Evolutionary conservation across 2,329 filamentous ascomycete species (phyloP).

Genomic region (Botrytis medusae): DNA sequence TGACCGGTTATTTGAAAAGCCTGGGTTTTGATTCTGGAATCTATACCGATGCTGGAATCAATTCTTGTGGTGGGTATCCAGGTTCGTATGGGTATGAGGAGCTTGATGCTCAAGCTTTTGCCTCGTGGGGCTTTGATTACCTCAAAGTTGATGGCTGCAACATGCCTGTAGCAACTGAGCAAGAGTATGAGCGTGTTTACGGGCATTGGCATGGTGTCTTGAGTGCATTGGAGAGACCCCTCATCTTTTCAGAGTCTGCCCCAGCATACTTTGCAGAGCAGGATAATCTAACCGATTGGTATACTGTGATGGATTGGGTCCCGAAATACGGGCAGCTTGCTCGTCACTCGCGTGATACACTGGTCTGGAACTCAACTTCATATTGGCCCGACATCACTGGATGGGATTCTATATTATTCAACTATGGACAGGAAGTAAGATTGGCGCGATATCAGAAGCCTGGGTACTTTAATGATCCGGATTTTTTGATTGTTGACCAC

Average conservation of each 20-base stretch:
- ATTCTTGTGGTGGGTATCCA: slow-evolving; percentile 55
- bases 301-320: slow-evolving; percentile 49
- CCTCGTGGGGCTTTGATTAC: slow-evolving; percentile 59
- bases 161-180: slow-evolving; percentile 39
- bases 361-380: slow-evolving; percentile 34
- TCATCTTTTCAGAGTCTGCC: slow-evolving; percentile 43
- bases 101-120: slow-evolving; percentile 55
- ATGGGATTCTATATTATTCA: slow-evolving; percentile 50
- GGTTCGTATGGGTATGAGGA: slow-evolving; percentile 58
- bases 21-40: slow-evolving; percentile 63
- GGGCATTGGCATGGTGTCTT: slow-evolving; percentile 46
- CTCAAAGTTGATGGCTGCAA: slow-evolving; percentile 60
- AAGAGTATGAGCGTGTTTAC: slow-evolving; percentile 44
- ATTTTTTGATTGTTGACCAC: slow-evolving; percentile 37
- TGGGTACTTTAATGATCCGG: slow-evolving; percentile 42
- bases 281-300: slow-evolving; percentile 44
- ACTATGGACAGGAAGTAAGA: slow-evolving; percentile 45
- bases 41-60: slow-evolving; percentile 53
- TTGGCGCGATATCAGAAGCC: slow-evolving; percentile 40
- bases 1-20: slow-evolving; percentile 55
- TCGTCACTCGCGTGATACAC: slow-evolving; percentile 39
- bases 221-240: slow-evolving; percentile 32
- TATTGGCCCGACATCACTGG: slow-evolving; percentile 36
- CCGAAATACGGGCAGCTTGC: slow-evolving; percentile 42
- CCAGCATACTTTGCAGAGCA: slow-evolving; percentile 52